Conservation (phyloP, 2,329 filamentous ascomycete genomes). For the Cladophialophora exuberans region DNA sequence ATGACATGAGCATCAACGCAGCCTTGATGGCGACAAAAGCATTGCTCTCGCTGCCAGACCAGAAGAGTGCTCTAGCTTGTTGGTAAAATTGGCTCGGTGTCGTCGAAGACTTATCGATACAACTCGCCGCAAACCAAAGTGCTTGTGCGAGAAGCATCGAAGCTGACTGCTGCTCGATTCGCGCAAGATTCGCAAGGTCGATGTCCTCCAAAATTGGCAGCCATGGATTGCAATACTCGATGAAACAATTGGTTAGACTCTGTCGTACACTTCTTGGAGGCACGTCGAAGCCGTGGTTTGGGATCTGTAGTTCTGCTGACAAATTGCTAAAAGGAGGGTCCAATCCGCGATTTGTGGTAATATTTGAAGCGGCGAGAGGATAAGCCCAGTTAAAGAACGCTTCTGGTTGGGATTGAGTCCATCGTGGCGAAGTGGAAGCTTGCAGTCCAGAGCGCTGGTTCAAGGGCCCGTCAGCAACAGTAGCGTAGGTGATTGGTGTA, state of each 20-base stretch:
- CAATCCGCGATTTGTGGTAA: constrained; percentile 1
- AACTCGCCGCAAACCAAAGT: constrained; percentile 5
- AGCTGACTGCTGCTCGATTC: constrained; percentile 6
- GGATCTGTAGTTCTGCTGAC: constrained; percentile 1
- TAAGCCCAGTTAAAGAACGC: not conserved
- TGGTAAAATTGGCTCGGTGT: constrained; percentile 6
- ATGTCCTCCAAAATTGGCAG: constrained; percentile 1
- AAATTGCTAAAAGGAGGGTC: not conserved
- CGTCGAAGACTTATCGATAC: not conserved
- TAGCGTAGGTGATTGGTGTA: constrained; percentile 2
- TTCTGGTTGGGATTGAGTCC: constrained; percentile 2
- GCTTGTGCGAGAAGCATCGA: constrained; percentile 8
- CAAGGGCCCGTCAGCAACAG: constrained; percentile 3
- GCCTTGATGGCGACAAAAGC: constrained; percentile 3
- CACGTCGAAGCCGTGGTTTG: constrained; percentile 2
- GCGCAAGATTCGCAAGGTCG: constrained; percentile 4
- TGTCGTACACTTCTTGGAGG: constrained; percentile 1
- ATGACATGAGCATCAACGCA: constrained; percentile 4
- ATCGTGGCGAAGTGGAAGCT: constrained; percentile 1
- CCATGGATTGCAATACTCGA: constrained; percentile 6
- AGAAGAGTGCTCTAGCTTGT: constrained; percentile 4
- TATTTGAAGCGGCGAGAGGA: not conserved
- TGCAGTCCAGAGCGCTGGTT: constrained; percentile 2
- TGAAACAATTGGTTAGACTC: not conserved
- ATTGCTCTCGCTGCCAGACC: constrained; percentile 1